These are phyloP conservation scores for Sordariomycetes sp. DNA, from an alignment of 2,329 filamentous ascomycete species.

Conservation along the genomic window DNA sequence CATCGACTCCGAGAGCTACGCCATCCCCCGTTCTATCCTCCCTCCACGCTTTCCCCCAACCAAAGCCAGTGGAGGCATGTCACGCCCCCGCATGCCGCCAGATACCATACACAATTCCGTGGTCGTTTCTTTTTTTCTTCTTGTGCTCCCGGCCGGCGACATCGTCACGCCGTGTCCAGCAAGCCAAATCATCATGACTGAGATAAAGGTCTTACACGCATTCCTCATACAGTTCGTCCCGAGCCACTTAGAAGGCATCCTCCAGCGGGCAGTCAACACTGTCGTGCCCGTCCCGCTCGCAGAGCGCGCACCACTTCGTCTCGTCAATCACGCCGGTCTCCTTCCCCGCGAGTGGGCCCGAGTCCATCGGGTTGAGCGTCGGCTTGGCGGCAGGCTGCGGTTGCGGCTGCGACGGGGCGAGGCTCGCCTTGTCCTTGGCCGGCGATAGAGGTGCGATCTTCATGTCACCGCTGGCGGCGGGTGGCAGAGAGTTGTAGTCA, in stretches of 20 bases:
- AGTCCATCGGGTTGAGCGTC: constrained; percentile 42
- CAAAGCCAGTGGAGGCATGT: background rate
- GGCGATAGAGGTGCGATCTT: constrained; percentile 43
- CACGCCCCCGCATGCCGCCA: background rate
- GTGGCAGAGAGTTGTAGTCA: constrained; percentile 22
- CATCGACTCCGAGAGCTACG: background rate
- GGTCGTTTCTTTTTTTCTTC: background rate
- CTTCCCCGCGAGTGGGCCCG: constrained; percentile 65
- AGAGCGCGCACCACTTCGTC: constrained; percentile 93
- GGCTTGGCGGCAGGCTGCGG: constrained; percentile 16
- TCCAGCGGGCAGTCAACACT: constrained; percentile 93
- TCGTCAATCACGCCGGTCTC: constrained; percentile 68
- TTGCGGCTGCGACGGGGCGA: background rate
- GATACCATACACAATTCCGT: background rate
- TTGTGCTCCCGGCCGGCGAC: background rate
- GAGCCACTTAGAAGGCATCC: constrained; percentile 49
- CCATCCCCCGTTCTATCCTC: too few relatives aligned
- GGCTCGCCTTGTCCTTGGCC: constrained; percentile 22
- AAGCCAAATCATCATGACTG: background rate
- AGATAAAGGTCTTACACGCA: background rate
- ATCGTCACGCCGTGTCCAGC: background rate
- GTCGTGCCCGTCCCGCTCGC: constrained; percentile 91
- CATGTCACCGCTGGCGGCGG: constrained; percentile 9
- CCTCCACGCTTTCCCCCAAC: background rate
- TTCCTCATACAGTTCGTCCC: background rate